A percentile compares a stretch with the other conserved stretches of the same genome.
These are phyloP conservation scores for Cercospora sojina DNA, from an alignment of 2,329 filamentous ascomycete species.

Conservation along the genomic window DNA sequence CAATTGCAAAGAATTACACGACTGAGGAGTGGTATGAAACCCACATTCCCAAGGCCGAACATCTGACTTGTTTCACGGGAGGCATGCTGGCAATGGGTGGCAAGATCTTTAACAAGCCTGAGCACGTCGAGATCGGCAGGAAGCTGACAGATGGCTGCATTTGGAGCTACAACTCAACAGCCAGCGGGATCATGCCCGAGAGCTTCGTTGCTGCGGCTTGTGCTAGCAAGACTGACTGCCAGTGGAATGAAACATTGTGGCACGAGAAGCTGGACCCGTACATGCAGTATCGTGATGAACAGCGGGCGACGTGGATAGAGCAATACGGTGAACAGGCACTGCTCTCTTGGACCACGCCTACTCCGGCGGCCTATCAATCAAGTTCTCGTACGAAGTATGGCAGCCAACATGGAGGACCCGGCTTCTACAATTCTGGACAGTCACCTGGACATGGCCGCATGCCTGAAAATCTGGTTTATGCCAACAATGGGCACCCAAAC, in stretches of 20 bases:
- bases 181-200: constrained; percentile 57
- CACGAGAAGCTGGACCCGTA: constrained; percentile 44
- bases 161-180: constrained; percentile 54
- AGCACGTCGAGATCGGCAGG: constrained; percentile 51
- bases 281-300: constrained; percentile 25
- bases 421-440: constrained; percentile 1
- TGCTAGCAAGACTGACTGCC: constrained; percentile 41
- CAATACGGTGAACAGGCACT: constrained; percentile 21
- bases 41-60: constrained; percentile 48
- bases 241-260: constrained; percentile 46
- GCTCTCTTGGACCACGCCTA: constrained; percentile 8
- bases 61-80: constrained; percentile 56
- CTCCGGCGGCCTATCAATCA: not conserved
- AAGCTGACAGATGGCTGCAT: constrained; percentile 57
- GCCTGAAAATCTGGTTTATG: constrained; percentile 2
- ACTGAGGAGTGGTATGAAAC: constrained; percentile 41
- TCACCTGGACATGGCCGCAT: not conserved
- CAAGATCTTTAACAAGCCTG: constrained; percentile 51
- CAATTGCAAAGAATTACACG: constrained; percentile 44
- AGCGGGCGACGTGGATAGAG: constrained; percentile 23
- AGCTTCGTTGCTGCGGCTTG: constrained; percentile 47
- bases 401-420: not conserved
- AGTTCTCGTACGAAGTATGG: not conserved
- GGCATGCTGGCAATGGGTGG: constrained; percentile 57
- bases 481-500: constrained; percentile 5